Evolutionary conservation across 805 yeast species (phyloP), one percentile per base, ranked within the genome.

Genomic region (Danielozyma ontarioensis): DNA sequence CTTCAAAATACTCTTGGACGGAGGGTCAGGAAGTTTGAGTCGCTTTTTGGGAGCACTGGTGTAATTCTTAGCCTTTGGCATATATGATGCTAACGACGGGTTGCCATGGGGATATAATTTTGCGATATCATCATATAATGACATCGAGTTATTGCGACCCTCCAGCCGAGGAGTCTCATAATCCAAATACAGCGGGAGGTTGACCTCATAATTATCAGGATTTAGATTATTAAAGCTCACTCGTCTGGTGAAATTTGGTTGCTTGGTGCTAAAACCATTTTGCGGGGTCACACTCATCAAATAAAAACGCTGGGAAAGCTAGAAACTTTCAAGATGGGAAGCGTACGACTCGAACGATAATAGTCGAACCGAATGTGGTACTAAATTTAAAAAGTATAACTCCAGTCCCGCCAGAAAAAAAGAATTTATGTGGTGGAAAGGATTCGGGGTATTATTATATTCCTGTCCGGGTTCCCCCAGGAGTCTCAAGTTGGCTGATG

Each of bases 211-310:
- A 31, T 49, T 48, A 23, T 46, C 44, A 35, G 65, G 65, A 25
- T 56, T 49, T 27, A 68, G 43, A 40, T 67, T 66, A 42, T 64
- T 66, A 51, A 70, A 70, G 11, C 73, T 67, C 3, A 70, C 75
- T 29, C 73, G 48, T 32, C 71, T 41, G 10, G 66, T 34, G 37
- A 50, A 59, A 13, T n/a, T n/a, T n/a, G n/a, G n/a, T n/a, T n/a
- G n/a, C n/a, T n/a, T n/a, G n/a, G n/a, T n/a, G n/a, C n/a, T n/a
- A n/a, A n/a, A n/a, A n/a, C n/a, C n/a, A n/a, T n/a, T n/a, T n/a
- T n/a, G n/a, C n/a, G n/a, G n/a, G n/a, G n/a, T n/a, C n/a, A n/a
- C n/a, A n/a, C n/a, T n/a, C n/a, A n/a, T n/a, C n/a, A n/a, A n/a
- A n/a, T n/a, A n/a, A n/a, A n/a, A n/a, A n/a, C n/a, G n/a, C n/a